phyloP scores from a whole-genome alignment of 2,329 filamentous ascomycete genomes.

The Aspergillus fumigatiaffinis region DNA sequence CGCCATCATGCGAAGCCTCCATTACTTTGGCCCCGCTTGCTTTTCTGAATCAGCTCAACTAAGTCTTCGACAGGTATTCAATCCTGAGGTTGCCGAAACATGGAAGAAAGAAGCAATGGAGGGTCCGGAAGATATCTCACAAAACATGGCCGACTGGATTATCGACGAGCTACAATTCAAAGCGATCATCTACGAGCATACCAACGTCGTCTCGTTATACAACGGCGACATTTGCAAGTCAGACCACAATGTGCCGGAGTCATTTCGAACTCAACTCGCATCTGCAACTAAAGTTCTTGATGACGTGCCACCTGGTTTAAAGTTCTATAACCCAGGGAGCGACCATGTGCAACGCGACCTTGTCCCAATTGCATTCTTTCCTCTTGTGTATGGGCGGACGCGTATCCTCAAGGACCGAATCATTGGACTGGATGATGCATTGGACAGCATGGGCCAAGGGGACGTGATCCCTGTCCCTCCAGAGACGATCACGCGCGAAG shows the following conservation, averaged over 20 bases:
- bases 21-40: not conserved
- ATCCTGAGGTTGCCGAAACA: slow-evolving; percentile 25
- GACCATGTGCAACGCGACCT: slow-evolving; percentile 57
- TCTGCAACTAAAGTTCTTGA: slow-evolving; percentile 50
- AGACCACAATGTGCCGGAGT: slow-evolving; percentile 42
- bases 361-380: slow-evolving; percentile 62
- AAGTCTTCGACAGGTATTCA: slow-evolving; percentile 23
- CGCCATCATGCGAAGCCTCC: not conserved
- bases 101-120: slow-evolving; percentile 29
- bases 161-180: slow-evolving; percentile 51
- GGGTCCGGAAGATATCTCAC: slow-evolving; percentile 25
- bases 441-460: slow-evolving; percentile 21
- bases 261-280: slow-evolving; percentile 43
- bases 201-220: slow-evolving; percentile 42
- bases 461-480: slow-evolving; percentile 20
- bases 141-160: slow-evolving; percentile 36
- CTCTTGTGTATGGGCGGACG: slow-evolving; percentile 42
- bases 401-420: slow-evolving; percentile 25
- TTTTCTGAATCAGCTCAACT: not conserved
- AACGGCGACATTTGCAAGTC: slow-evolving; percentile 53
- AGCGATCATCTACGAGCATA: slow-evolving; percentile 42
- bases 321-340: slow-evolving; percentile 60
- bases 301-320: slow-evolving; percentile 44
- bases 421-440: slow-evolving; percentile 24
- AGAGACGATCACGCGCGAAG: slow-evolving; percentile 28